Conservation (phyloP, 2,329 filamentous ascomycete genomes). For the Stemphylium beticola region DNA sequence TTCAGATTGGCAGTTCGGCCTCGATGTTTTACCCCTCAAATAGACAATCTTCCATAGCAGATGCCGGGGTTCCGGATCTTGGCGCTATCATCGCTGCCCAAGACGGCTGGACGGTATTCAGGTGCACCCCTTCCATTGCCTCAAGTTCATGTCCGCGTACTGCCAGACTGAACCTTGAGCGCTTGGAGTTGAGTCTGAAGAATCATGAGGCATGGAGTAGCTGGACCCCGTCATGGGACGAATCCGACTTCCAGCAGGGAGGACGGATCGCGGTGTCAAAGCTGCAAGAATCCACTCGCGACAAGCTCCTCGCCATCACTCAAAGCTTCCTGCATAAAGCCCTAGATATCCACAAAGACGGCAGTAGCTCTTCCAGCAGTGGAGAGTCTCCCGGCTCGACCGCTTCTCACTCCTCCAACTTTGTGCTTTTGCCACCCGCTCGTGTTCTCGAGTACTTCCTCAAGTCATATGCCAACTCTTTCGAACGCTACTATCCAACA, state of each 20-base stretch:
- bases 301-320: constrained; percentile 74
- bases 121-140: constrained; percentile 57
- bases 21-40: constrained; percentile 50
- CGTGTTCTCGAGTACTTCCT: constrained; percentile 72
- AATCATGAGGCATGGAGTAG: constrained; percentile 60
- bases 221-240: constrained; percentile 59
- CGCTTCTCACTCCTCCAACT: constrained; percentile 62
- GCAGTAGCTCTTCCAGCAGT: constrained; percentile 51
- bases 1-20: constrained; percentile 53
- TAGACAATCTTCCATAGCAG: constrained; percentile 50
- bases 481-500: constrained; percentile 70
- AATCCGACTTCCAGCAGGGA: constrained; percentile 55
- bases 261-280: constrained; percentile 57
- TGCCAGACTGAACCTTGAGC: constrained; percentile 58
- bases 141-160: constrained; percentile 59
- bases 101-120: constrained; percentile 60
- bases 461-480: constrained; percentile 68
- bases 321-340: constrained; percentile 74
- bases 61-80: constrained; percentile 50
- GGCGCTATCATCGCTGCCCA: constrained; percentile 58
- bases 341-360: constrained; percentile 68
- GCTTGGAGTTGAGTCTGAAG: constrained; percentile 58
- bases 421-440: constrained; percentile 69
- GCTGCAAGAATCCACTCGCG: constrained; percentile 63
- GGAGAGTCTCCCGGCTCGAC: constrained; percentile 56